phyloP scores from a whole-genome alignment of 2,329 filamentous ascomycete species.

The Diaporthe humulicola region DNA sequence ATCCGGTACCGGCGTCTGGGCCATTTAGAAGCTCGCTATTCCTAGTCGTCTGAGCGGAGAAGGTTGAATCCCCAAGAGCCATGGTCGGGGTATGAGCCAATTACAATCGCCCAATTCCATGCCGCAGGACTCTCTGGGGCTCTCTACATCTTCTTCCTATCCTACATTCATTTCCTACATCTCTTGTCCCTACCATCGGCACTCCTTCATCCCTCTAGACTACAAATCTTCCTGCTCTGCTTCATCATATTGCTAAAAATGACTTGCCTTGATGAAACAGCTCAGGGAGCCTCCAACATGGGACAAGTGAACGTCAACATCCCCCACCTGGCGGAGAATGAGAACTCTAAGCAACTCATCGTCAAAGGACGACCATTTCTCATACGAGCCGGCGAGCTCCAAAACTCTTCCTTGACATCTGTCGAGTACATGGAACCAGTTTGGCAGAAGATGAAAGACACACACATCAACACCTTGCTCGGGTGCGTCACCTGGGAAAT shows the following conservation, averaged over 20 bases:
- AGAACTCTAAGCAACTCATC: neutral
- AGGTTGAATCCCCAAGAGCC: neutral
- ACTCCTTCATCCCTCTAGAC: neutral
- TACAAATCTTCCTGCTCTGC: fast-evolving
- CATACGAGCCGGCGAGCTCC: constrained; percentile 48
- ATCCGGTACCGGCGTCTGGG: constrained; percentile 4
- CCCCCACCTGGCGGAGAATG: neutral
- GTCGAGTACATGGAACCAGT: constrained; percentile 45
- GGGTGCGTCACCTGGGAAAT: constrained; percentile 49
- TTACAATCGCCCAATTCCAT: neutral
- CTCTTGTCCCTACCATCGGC: too few species aligned
- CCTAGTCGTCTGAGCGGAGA: neutral
- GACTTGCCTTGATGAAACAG: neutral
- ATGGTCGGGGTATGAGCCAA: constrained; percentile 7
- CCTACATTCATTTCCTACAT: neutral
- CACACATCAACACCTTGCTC: constrained; percentile 49
- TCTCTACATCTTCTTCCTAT: neutral
- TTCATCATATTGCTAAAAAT: neutral
- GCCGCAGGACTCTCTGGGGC: neutral
- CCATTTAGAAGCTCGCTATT: neutral
- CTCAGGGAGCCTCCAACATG: neutral
- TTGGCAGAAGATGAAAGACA: constrained; percentile 44
- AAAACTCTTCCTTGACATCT: constrained; percentile 48
- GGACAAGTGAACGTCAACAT: neutral
- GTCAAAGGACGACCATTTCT: constrained; percentile 45